phyloP scores from a whole-genome alignment of 2,329 filamentous ascomycete species.

The Fusarium sp. region DNA sequence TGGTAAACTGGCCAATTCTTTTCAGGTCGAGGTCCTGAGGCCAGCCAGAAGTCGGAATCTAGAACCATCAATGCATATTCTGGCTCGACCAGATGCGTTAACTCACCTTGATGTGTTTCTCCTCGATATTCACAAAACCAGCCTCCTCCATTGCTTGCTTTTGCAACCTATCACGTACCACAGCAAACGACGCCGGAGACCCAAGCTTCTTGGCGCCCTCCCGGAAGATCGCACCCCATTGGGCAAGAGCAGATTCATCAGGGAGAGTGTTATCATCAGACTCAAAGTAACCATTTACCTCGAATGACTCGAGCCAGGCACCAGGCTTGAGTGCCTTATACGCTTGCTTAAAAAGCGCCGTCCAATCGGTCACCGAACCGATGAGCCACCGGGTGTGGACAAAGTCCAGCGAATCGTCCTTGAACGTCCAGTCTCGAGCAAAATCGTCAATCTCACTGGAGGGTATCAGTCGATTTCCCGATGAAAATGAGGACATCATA shows the following conservation, averaged over 20 bases:
- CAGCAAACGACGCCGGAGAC: constrained; percentile 47
- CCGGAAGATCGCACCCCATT: constrained; percentile 55
- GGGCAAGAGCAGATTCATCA: constrained; percentile 49
- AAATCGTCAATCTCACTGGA: constrained; percentile 63
- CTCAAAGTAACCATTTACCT: constrained; percentile 49
- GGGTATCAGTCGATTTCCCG: neutral
- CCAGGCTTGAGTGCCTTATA: constrained; percentile 62
- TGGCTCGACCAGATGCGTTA: neutral
- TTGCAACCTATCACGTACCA: constrained; percentile 53
- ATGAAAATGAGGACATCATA: neutral
- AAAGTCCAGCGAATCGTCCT: constrained; percentile 5
- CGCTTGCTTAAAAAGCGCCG: constrained; percentile 12
- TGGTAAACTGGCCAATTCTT: constrained; percentile 56
- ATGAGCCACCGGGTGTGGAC: constrained; percentile 28
- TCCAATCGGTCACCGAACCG: constrained; percentile 25
- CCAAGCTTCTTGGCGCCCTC: constrained; percentile 54
- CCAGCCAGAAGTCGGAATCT: constrained; percentile 60
- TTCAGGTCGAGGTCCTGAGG: constrained; percentile 54
- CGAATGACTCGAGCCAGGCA: constrained; percentile 60
- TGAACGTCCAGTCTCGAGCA: constrained; percentile 22
- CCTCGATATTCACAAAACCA: constrained; percentile 47
- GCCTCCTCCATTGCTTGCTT: constrained; percentile 51
- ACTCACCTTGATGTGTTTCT: constrained; percentile 52
- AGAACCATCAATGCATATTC: neutral
- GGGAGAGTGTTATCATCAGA: constrained; percentile 46